phyloP scores from a whole-genome alignment of 345 rosid species.

The Microcos paniculata region DNA sequence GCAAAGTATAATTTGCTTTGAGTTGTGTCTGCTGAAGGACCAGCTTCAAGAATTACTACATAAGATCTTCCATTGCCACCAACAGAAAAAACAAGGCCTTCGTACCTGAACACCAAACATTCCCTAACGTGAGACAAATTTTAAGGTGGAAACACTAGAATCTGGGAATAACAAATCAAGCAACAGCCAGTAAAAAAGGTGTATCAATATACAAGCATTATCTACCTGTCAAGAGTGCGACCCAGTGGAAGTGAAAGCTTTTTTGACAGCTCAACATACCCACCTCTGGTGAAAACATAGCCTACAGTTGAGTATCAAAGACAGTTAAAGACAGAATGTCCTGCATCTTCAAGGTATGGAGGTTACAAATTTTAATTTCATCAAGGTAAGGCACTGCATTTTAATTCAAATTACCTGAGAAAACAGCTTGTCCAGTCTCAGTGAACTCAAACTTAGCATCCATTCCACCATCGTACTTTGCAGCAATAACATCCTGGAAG shows the following conservation, averaged over 20 bases:
- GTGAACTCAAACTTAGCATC: slow-evolving; percentile 89
- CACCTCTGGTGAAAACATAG: slow-evolving; percentile 90
- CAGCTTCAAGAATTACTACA: slow-evolving; percentile 92
- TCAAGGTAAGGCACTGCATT: neutral
- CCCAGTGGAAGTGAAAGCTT: slow-evolving; percentile 78
- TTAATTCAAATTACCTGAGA: slow-evolving; percentile 57
- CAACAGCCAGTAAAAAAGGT: neutral
- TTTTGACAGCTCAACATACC: slow-evolving; percentile 85
- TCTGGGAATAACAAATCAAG: neutral
- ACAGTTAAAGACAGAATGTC: slow-evolving; percentile 10
- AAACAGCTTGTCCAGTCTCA: slow-evolving; percentile 79
- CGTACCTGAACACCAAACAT: slow-evolving; percentile 53
- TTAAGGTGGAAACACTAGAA: neutral
- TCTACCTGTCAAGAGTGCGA: slow-evolving; percentile 86
- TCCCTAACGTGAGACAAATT: neutral
- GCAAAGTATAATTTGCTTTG: slow-evolving; percentile 88
- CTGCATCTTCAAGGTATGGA: neutral
- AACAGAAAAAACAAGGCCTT: slow-evolving; percentile 88
- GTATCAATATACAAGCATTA: neutral
- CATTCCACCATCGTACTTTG: slow-evolving; percentile 93
- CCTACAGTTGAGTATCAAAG: slow-evolving; percentile 41
- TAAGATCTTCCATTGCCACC: slow-evolving; percentile 98
- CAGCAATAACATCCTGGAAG: slow-evolving; percentile 77
- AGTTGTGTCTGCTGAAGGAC: slow-evolving; percentile 81
- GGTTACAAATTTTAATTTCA: neutral